These are phyloP conservation scores for Leccinum brunneo-olivaceum DNA, from an alignment of 1,284 basidiomycete genomes.

Conservation along the genomic window DNA sequence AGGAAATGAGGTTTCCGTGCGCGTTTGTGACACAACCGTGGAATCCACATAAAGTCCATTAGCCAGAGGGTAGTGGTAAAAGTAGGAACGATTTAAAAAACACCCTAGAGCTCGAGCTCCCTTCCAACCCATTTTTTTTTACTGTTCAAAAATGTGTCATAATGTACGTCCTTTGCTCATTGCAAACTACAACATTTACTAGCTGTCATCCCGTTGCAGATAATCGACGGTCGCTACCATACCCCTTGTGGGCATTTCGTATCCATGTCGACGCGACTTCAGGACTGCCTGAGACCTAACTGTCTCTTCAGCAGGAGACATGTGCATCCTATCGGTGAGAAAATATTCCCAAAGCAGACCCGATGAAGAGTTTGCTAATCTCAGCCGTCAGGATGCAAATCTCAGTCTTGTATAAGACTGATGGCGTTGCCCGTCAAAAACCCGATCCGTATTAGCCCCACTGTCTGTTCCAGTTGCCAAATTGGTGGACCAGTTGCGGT, in stretches of 20 bases:
- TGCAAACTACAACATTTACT: slow-evolving; percentile 3
- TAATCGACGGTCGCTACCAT: slow-evolving; percentile 73
- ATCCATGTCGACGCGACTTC: slow-evolving; percentile 60
- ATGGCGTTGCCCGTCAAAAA: slow-evolving; percentile 69
- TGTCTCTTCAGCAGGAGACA: slow-evolving; percentile 72
- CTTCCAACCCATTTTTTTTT: slow-evolving; percentile 16
- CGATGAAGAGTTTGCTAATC: slow-evolving; percentile 13
- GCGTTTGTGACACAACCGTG: slow-evolving; percentile 30
- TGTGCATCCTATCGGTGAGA: slow-evolving; percentile 49
- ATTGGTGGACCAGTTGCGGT: slow-evolving; percentile 16
- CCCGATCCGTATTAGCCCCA: slow-evolving; percentile 65
- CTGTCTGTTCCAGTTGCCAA: slow-evolving; percentile 49
- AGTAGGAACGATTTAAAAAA: slow-evolving; percentile 16
- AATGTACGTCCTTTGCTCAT: slow-evolving; percentile 46
- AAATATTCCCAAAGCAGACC: background rate
- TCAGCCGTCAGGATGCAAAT: slow-evolving; percentile 48
- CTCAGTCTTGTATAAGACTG: slow-evolving; percentile 50
- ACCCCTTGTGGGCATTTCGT: slow-evolving; percentile 69
- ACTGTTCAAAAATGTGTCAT: slow-evolving; percentile 62
- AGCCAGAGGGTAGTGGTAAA: slow-evolving; percentile 12
- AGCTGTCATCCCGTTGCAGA: slow-evolving; percentile 34
- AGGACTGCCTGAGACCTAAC: slow-evolving; percentile 57
- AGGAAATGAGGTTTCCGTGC: slow-evolving; percentile 38
- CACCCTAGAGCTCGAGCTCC: slow-evolving; percentile 12
- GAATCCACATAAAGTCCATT: slow-evolving; percentile 28